Evolutionary conservation across 177 flowering plant species (phyloP).

Genomic region (Vitis hybrid): DNA sequence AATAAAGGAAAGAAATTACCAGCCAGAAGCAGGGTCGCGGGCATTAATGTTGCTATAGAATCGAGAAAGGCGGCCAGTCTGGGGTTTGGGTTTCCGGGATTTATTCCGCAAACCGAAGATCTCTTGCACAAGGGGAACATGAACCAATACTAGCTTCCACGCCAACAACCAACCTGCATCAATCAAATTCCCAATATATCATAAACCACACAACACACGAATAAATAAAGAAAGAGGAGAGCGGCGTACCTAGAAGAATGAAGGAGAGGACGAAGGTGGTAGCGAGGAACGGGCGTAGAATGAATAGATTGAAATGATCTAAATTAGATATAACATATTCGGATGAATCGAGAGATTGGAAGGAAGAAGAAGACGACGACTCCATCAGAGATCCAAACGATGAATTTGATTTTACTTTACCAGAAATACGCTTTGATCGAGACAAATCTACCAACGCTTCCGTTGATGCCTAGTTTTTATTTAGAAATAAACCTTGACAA

Average conservation of each 20-base stretch:
- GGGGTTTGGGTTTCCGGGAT: constrained; percentile 46
- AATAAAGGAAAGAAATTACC: constrained; percentile 18
- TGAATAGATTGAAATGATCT: constrained; percentile 35
- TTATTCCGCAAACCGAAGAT: constrained; percentile 72
- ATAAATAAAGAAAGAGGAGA: constrained; percentile 1
- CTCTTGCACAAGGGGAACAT: constrained; percentile 89
- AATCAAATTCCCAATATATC: not conserved
- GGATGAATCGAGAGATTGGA: constrained; percentile 12
- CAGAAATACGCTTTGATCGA: no score
- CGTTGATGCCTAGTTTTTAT: no score
- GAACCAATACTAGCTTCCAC: constrained; percentile 86
- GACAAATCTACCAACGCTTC: no score
- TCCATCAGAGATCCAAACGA: no score
- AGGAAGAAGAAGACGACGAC: constrained; percentile 25
- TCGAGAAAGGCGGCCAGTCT: constrained; percentile 45
- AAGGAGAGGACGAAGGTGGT: constrained; percentile 52
- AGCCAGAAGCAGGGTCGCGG: constrained; percentile 22
- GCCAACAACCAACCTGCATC: constrained; percentile 78
- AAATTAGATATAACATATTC: constrained; percentile 14
- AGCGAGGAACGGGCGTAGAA: constrained; percentile 72
- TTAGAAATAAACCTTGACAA: no score
- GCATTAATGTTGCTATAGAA: constrained; percentile 40
- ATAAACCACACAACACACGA: not conserved
- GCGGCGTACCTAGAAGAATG: constrained; percentile 47
- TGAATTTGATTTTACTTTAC: no score